Conservation (phyloP, 78 protist genomes). For the Isochrysis galbana region DNA sequence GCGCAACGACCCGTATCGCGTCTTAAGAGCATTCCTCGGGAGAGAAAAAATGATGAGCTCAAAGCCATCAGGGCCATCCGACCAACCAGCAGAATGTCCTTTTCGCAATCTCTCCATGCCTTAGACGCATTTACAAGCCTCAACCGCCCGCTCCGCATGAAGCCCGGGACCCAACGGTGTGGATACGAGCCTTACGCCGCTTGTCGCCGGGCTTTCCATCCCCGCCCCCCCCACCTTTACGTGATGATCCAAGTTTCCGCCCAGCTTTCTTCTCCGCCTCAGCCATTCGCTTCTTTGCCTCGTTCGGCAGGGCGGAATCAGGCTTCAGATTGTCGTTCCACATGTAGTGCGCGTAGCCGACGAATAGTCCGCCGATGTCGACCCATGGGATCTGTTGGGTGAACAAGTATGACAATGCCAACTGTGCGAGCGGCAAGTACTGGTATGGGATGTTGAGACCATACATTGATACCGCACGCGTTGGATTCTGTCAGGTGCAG, state of each 20-base stretch:
- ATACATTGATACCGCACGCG: background rate
- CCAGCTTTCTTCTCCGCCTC: background rate
- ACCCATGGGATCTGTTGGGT: background rate
- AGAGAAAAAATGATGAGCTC: too few relatives aligned
- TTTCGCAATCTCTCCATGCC: too few relatives aligned
- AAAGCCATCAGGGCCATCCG: too few relatives aligned
- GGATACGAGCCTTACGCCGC: background rate
- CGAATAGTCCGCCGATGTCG: background rate
- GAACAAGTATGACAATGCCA: background rate
- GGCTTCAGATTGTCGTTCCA: background rate
- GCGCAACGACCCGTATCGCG: too few relatives aligned
- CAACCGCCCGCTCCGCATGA: background rate
- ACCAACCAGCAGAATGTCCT: too few relatives aligned
- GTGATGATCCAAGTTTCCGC: too few relatives aligned
- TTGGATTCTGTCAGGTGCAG: background rate
- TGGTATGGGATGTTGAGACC: background rate
- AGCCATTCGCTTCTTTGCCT: background rate
- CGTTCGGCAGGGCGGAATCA: background rate
- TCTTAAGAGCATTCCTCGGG: too few relatives aligned
- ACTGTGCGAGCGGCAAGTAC: background rate
- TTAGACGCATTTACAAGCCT: slow-evolving; percentile 49
- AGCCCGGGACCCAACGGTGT: background rate
- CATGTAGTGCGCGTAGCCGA: background rate
- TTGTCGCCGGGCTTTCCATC: background rate
- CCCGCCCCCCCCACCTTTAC: background rate